Percentiles rank a stretch among this genome's conserved stretches.
phyloP scores from a whole-genome alignment of 164 flowering plant genomes.

The Annona cherimola region DNA sequence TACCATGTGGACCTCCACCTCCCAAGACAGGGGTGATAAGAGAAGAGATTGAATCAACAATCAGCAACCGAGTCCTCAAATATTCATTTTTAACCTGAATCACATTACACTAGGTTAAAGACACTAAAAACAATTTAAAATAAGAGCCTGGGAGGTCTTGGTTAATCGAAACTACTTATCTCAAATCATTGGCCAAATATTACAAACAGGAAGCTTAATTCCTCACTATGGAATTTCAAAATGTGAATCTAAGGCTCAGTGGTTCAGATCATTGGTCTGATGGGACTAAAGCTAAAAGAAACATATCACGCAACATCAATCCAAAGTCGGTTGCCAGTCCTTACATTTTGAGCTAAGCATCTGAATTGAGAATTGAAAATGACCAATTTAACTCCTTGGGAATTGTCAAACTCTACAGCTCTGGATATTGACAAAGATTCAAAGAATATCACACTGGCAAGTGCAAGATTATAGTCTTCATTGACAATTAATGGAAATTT shows the following conservation, averaged over 20 bases:
- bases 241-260: not conserved
- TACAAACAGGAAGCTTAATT: not conserved
- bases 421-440: too few relatives aligned
- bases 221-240: not conserved
- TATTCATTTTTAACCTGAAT: constrained; percentile 30
- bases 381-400: not conserved
- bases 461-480: too few relatives aligned
- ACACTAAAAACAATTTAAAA: not conserved
- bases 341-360: not conserved
- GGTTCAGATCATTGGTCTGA: not conserved
- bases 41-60: constrained; percentile 75
- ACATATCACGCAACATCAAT: not conserved
- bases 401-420: not conserved
- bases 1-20: constrained; percentile 70
- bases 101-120: not conserved
- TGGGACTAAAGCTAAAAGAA: not conserved
- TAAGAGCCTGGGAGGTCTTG: too few relatives aligned
- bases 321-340: not conserved
- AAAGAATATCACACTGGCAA: too few relatives aligned
- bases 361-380: not conserved
- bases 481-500: too few relatives aligned
- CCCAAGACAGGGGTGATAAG: constrained; percentile 77
- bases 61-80: constrained; percentile 36
- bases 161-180: too few relatives aligned
- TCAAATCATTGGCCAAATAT: not conserved